Evolutionary conservation across 2,329 filamentous ascomycete genomes (phyloP), one percentile per base, ranked within the genome.

Genomic region (Neofusicoccum laricinum): DNA sequence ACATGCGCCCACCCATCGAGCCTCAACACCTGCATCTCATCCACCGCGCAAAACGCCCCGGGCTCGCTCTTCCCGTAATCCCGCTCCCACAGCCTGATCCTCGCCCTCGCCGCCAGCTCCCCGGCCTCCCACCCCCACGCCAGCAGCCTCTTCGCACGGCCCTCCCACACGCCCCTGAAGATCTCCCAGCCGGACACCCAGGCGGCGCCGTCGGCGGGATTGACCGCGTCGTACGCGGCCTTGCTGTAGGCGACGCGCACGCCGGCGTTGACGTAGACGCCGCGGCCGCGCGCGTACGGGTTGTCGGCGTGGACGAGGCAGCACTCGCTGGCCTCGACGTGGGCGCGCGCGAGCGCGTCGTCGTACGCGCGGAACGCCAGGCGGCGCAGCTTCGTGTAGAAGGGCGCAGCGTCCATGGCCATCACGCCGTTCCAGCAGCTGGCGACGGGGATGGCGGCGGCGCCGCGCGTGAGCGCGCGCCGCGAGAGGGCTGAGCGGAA

Each of bases 241-340:
- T 62, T 72, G 67, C 80, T 86, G 71, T 91, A 92, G 2, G 83
- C 88, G 4, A 92, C 89, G 8, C 88, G 81, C 11, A 92, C 89
- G 12, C 83, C 82, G 1, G 89, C 88, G 72, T 92, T 92, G 43
- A 92, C 71, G 73, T 82, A 92, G 5, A 91, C 85, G 57, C 89
- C 87, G 63, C 79, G 75, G 6, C 65, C 69, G 1, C 62, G 71
- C 4, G 82, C 82, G 4, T 87, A 76, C 1, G 85, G 85, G 69
- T 91, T 92, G 70, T 92, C 90, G 2, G 86, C 85, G 71, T 92
- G 90, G 63, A 92, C 87, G 61, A 93, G 84, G 75, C 91, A 93
- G 78, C 90, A 93, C 76, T 93, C 90, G 14, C 87, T 90, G n/a
- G 83, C 90, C 75, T 93, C 91, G 30, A 93, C 80, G 71, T 91